Percentiles rank a stretch among this genome's conserved stretches.
Conservation (phyloP, 805 yeast genomes). For the Pichia cabralensis region DNA sequence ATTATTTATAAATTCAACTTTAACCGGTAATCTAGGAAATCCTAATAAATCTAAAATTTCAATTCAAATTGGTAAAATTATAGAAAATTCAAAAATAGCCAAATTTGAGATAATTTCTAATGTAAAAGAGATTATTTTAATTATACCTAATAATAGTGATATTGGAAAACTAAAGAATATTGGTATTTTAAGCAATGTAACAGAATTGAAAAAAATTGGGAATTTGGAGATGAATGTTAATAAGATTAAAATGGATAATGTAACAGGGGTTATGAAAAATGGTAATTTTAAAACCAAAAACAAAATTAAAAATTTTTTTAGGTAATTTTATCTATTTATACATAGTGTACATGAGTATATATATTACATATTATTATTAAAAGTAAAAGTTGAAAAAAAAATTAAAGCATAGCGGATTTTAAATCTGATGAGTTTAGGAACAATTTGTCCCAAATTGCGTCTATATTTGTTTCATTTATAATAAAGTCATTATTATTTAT, state of each 20-base stretch:
- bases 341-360: too few relatives aligned
- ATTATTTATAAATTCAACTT: too few relatives aligned
- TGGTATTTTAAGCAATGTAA: slow-evolving; percentile 5
- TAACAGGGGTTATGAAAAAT: slow-evolving; percentile 2
- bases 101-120: slow-evolving; percentile 4
- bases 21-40: too few relatives aligned
- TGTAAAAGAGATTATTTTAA: slow-evolving; percentile 1
- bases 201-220: slow-evolving; percentile 3
- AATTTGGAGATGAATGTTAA: not conserved
- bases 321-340: too few relatives aligned
- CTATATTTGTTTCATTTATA: too few relatives aligned
- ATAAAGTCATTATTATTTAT: too few relatives aligned
- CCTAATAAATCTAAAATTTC: slow-evolving; percentile 1
- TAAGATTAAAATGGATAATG: slow-evolving; percentile 5
- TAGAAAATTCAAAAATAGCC: not conserved
- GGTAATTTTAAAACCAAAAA: slow-evolving; percentile 2
- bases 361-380: too few relatives aligned
- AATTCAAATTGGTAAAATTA: slow-evolving; percentile 3
- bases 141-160: not conserved
- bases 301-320: slow-evolving; percentile 1
- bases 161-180: not conserved
- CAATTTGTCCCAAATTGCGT: too few relatives aligned
- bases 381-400: too few relatives aligned
- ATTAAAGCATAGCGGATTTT: too few relatives aligned
- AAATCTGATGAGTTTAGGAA: too few relatives aligned